Conservation (phyloP, 108 stramenopile species). For the Skeletonema potamos region DNA sequence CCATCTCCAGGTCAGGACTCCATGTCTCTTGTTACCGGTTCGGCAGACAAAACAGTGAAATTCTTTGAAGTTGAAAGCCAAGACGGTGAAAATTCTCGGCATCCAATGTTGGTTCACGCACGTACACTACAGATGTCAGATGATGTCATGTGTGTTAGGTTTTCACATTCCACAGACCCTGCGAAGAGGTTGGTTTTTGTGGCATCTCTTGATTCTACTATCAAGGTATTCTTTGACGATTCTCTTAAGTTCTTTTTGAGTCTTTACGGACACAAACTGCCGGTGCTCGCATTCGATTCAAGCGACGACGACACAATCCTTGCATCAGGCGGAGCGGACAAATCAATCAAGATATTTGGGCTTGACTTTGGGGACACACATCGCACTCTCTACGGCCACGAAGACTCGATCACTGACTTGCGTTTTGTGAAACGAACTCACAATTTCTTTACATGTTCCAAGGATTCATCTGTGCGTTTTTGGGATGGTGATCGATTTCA, state of each 20-base stretch:
- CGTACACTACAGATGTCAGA: constrained; percentile 93
- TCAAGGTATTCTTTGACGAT: constrained; percentile 98
- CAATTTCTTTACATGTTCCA: constrained; percentile 94
- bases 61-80: constrained; percentile 92
- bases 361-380: constrained; percentile 99
- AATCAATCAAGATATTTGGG: constrained; percentile 98
- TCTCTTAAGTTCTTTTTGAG: constrained; percentile 96
- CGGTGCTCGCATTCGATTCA: constrained; percentile 92
- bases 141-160: constrained; percentile 93
- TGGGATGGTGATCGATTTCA: constrained; percentile 99
- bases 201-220: constrained; percentile 91
- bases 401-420: constrained; percentile 94
- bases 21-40: constrained; percentile 81
- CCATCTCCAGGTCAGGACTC: constrained; percentile 50
- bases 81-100: constrained; percentile 46
- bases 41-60: constrained; percentile 94
- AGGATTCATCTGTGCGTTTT: constrained; percentile 91
- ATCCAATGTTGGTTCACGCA: constrained; percentile 85
- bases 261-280: constrained; percentile 98
- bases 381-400: constrained; percentile 95
- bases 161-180: constrained; percentile 75
- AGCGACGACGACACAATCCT: constrained; percentile 94
- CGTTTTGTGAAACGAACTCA: constrained; percentile 89
- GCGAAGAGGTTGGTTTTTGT: constrained; percentile 78
- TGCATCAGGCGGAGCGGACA: constrained; percentile 96